phyloP scores from a whole-genome alignment of 306 rosid genomes.

The Abrus precatorius region DNA sequence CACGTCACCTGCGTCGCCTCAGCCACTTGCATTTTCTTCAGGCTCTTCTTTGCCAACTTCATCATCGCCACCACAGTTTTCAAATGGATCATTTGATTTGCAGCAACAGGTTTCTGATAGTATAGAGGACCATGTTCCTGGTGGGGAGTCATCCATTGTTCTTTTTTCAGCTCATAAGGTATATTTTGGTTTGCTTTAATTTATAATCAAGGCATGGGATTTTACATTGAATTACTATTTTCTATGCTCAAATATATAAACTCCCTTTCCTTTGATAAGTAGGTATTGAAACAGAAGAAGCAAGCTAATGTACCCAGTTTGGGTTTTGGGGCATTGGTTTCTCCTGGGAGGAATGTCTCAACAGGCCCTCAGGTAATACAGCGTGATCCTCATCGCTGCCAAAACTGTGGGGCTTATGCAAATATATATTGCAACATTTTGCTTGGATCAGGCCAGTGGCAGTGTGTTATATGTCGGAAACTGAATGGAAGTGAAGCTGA shows the following conservation, averaged over 20 bases:
- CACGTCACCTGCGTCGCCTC: slow-evolving; percentile 92
- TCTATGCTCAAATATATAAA: not conserved
- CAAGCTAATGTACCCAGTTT: slow-evolving; percentile 92
- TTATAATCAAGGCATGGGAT: slow-evolving; percentile 18
- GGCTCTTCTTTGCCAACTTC: slow-evolving; percentile 73
- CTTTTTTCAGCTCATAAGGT: slow-evolving; percentile 95
- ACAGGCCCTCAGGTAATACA: slow-evolving; percentile 84
- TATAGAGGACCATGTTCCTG: slow-evolving; percentile 55
- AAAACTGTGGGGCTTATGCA: slow-evolving; percentile 95
- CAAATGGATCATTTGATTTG: slow-evolving; percentile 67
- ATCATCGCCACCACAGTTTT: slow-evolving; percentile 62
- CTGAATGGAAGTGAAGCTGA: slow-evolving; percentile 91
- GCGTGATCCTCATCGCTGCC: slow-evolving; percentile 96
- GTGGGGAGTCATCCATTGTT: slow-evolving; percentile 77
- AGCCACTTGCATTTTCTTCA: slow-evolving; percentile 83
- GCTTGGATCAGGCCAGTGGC: slow-evolving; percentile 99
- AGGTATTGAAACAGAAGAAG: slow-evolving; percentile 92
- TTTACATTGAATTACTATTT: slow-evolving; percentile 26
- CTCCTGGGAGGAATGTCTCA: slow-evolving; percentile 89
- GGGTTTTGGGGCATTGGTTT: slow-evolving; percentile 97
- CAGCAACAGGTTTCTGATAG: slow-evolving; percentile 68
- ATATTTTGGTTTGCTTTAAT: slow-evolving; percentile 41
- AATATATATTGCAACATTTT: slow-evolving; percentile 84
- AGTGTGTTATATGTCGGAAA: slow-evolving; percentile 89
- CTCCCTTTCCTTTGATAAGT: slow-evolving; percentile 41